phyloP scores from a whole-genome alignment of 2,329 filamentous ascomycete species.

The Periconia sp. region DNA sequence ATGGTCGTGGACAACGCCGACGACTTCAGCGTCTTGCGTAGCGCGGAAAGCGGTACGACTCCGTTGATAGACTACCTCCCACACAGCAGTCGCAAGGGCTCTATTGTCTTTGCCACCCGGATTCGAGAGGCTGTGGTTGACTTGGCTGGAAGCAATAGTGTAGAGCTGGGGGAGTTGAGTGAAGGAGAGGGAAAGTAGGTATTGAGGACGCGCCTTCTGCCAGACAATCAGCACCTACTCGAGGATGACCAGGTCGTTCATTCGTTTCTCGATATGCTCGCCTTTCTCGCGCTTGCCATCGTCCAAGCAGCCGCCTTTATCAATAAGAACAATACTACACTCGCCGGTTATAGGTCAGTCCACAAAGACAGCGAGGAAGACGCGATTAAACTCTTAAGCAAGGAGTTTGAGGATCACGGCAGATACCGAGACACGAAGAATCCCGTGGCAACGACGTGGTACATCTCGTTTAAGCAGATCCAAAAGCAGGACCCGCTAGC shows the following conservation, averaged over 20 bases:
- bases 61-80: slow-evolving; percentile 12
- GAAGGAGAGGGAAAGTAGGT: too few relatives aligned
- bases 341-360: too few relatives aligned
- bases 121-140: slow-evolving; percentile 6
- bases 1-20: slow-evolving; percentile 13
- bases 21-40: slow-evolving; percentile 7
- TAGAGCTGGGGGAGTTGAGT: slow-evolving; percentile 26
- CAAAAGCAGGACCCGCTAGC: too few relatives aligned
- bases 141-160: slow-evolving; percentile 6
- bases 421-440: too few relatives aligned
- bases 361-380: too few relatives aligned
- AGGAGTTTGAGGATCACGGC: too few relatives aligned
- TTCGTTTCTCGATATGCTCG: slow-evolving; percentile 44
- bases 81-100: slow-evolving; percentile 10
- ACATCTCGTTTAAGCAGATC: too few relatives aligned
- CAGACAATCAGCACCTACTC: too few relatives aligned
- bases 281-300: slow-evolving; percentile 30
- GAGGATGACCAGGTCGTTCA: slow-evolving; percentile 15
- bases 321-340: slow-evolving; percentile 32
- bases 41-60: slow-evolving; percentile 2
- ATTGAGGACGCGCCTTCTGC: slow-evolving; percentile 28
- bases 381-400: too few relatives aligned
- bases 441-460: too few relatives aligned
- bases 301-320: slow-evolving; percentile 43
- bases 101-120: slow-evolving; percentile 12